Base-by-base conservation (phyloP, 2,329 filamentous ascomycete species). In the Phialophora tarda region DNA sequence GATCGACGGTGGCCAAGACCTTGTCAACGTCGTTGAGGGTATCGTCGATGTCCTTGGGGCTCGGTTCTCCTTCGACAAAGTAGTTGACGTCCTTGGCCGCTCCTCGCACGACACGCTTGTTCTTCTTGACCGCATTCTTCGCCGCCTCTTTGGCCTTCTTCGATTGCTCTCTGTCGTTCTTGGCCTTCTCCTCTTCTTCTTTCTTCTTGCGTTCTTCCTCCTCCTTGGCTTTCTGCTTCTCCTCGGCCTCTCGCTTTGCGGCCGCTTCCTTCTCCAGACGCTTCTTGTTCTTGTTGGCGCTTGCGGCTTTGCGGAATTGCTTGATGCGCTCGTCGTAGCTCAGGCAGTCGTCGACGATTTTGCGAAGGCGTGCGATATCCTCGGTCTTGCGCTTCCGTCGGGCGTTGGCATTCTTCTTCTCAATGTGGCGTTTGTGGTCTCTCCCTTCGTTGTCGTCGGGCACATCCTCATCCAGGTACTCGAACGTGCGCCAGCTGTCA, bases 331-430 rank as follows among this genome's bases (percentile, higher is more conserved):
- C 93, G 76, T 99, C 95, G 51, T 86, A 85, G 34, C 90, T 89
- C 21, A 94, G 88, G 72, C 87, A 89, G 71, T 97, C 92, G 77
- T 99, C 95, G 28, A 99, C 89, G 64, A 97, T 80, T 81, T 93
- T 90, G 76, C 95, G 89, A 68, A 99, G 87, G 75, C 96, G 93
- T 59, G 91, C 86, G 74, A 91, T 96, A 82, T 99, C 96, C 84
- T 99, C 95, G 28, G 90, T 92, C 93, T 99, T 99, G 87, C 93
- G 96, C 93, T 99, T 99, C 83, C 95, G 96, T 79, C 95, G 92
- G 48, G 93, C 89, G 78, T 97, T 97, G 82, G 91, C 88, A 82
- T 99, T 99, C 90, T 99, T 99, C 79, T 93, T 91, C 85, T 99
- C 95, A 74, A 95, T 89, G 81, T 99, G 94, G 65, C 95, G 92